Evolutionary conservation across 2,329 filamentous ascomycete genomes (phyloP).

Genomic region (Hypocreales sp.): DNA sequence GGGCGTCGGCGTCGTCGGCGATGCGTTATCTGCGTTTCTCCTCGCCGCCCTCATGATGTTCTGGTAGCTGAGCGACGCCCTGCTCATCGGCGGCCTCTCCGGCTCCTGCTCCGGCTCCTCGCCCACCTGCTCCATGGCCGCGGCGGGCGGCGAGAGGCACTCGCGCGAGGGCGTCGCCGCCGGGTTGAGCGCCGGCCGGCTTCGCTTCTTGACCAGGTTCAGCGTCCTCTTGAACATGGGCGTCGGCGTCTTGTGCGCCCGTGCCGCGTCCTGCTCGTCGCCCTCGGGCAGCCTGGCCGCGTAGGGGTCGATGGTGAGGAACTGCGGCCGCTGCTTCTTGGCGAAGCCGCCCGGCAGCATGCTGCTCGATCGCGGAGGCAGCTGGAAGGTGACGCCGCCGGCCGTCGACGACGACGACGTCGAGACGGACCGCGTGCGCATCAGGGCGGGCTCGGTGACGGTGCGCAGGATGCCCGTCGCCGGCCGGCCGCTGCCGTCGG

Average conservation of each 20-base stretch:
- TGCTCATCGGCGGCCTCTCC: slow-evolving; percentile 7
- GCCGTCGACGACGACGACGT: no score
- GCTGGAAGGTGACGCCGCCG: slow-evolving; percentile 14
- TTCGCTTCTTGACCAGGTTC: slow-evolving; percentile 38
- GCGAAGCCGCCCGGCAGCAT: slow-evolving; percentile 19
- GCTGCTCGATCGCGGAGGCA: slow-evolving; percentile 27
- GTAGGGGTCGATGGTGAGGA: slow-evolving; percentile 40
- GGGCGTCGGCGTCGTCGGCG: slow-evolving; percentile 9
- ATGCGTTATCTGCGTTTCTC: slow-evolving; percentile 17
- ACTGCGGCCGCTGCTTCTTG: slow-evolving; percentile 26
- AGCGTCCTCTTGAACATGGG: slow-evolving; percentile 36
- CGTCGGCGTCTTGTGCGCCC: slow-evolving; percentile 27
- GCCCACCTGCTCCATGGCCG: slow-evolving; percentile 17
- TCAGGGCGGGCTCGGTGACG: slow-evolving; percentile 13
- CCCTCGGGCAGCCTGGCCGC: slow-evolving; percentile 19
- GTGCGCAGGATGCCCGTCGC: slow-evolving; percentile 13
- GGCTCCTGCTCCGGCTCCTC: slow-evolving; percentile 16
- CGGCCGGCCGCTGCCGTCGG: slow-evolving; percentile 9
- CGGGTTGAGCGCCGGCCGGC: slow-evolving; percentile 29
- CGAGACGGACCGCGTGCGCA: slow-evolving; percentile 16
- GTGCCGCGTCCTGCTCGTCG: slow-evolving; percentile 13
- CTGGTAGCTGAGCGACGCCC: slow-evolving; percentile 26
- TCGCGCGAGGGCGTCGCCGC: slow-evolving; percentile 19
- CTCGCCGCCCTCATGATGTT: slow-evolving; percentile 29
- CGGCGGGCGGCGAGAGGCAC: slow-evolving; percentile 11